Evolutionary conservation across 805 yeast genomes (phyloP), one percentile per base, ranked within the genome.

Genomic region (Wickerhamomyces xylosicus): DNA sequence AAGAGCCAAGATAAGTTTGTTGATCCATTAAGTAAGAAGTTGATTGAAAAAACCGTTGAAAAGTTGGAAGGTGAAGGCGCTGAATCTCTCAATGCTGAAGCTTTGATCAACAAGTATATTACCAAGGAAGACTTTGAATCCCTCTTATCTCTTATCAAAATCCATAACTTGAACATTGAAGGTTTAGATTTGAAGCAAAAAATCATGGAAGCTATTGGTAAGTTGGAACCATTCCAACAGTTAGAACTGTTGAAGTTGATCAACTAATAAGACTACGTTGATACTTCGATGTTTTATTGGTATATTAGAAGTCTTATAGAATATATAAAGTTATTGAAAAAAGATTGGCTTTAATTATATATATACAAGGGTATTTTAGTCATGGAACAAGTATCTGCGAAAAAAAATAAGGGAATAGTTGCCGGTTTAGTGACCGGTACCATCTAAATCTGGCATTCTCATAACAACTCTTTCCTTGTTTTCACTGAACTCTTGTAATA

Each of bases 371-470:
- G n/a, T n/a, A n/a, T n/a, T n/a, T n/a, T n/a, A n/a, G n/a, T n/a
- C n/a, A n/a, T n/a, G n/a, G n/a, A n/a, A n/a, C n/a, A n/a, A n/a
- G n/a, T n/a, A n/a, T n/a, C n/a, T n/a, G n/a, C n/a, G n/a, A n/a
- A n/a, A n/a, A n/a, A n/a, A n/a, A n/a, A n/a, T n/a, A n/a, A n/a
- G n/a, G n/a, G n/a, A n/a, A n/a, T n/a, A n/a, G n/a, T n/a, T n/a
- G n/a, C n/a, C n/a, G n/a, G n/a, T n/a, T n/a, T 25, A 25, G 13
- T 25, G 29, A 11, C 29, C 29, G 14, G 29, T 25, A 11, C 29
- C 29, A 25, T 25, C 29, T 21, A 82, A 60, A 19, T 77, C 71
- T 11, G 98, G 98, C 96, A 92, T 92, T 53, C 95, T 72, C 57
- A 90, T 61, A 22, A 87, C 72, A 58, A 75, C 84, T 41, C 71